Conservation (phyloP, 345 rosid species). For the Corymbia maculata region DNA sequence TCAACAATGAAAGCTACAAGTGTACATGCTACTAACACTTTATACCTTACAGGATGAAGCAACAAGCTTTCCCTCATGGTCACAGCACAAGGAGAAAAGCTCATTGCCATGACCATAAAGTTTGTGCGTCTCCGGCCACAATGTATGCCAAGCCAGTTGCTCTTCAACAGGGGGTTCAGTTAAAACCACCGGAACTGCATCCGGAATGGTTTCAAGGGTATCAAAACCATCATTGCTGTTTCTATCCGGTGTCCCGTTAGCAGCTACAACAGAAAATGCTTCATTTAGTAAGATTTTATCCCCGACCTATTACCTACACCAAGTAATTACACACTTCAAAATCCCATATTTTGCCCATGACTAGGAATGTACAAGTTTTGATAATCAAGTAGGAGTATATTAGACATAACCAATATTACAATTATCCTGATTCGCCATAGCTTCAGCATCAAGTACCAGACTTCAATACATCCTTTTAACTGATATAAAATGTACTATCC, state of each 20-base stretch:
- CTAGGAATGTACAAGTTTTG: not conserved
- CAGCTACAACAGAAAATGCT: constrained; percentile 37
- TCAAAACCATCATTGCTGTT: constrained; percentile 54
- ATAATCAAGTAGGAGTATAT: not conserved
- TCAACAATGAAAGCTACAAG: not conserved
- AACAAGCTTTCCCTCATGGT: constrained; percentile 65
- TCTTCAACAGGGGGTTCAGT: constrained; percentile 91
- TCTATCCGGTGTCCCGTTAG: constrained; percentile 31
- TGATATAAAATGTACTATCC: not conserved
- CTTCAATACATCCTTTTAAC: not conserved
- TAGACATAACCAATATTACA: not conserved
- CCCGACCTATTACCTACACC: not conserved
- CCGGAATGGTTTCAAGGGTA: constrained; percentile 84
- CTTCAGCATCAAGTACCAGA: not conserved
- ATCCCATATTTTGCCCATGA: not conserved
- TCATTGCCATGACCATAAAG: constrained; percentile 96
- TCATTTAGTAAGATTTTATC: not conserved
- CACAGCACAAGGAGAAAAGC: constrained; percentile 70
- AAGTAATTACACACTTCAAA: not conserved
- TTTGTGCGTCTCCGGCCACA: constrained; percentile 96
- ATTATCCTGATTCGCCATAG: not conserved
- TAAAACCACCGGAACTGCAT: constrained; percentile 82
- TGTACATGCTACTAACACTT: not conserved
- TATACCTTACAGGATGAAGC: constrained; percentile 96
- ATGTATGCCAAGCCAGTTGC: constrained; percentile 79